Conservation (phyloP, 1,284 basidiomycete species). For the Cryptococcus hybrid region DNA sequence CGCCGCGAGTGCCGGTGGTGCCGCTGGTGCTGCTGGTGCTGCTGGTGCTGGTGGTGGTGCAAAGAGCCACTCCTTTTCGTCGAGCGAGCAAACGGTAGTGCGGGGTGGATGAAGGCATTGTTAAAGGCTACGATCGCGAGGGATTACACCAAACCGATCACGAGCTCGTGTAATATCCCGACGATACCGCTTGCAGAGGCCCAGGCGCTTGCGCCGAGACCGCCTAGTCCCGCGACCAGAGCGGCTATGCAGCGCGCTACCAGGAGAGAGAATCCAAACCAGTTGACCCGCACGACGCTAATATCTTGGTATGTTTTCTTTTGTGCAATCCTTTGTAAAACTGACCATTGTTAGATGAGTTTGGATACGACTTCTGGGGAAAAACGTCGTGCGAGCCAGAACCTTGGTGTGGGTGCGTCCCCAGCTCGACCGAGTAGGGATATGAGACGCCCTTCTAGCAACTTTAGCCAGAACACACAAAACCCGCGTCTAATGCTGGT, state of each 20-base stretch:
- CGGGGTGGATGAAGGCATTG: conserved; percentile 99
- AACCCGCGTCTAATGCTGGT: not conserved
- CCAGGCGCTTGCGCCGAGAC: conserved; percentile 92
- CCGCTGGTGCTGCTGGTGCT: too few relatives aligned
- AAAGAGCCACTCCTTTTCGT: conserved; percentile 87
- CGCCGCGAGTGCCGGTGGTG: not conserved
- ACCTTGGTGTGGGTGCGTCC: conserved; percentile 9
- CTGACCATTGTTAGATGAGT: conserved; percentile 43
- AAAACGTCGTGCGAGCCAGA: conserved; percentile 15
- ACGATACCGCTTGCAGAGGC: conserved; percentile 94
- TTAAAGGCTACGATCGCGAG: conserved; percentile 98
- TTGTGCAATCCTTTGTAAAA: not conserved
- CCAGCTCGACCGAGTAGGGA: conserved; percentile 45
- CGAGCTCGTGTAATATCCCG: conserved; percentile 95
- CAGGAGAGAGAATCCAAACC: conserved; percentile 82
- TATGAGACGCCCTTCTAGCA: conserved; percentile 37
- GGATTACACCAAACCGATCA: conserved; percentile 87
- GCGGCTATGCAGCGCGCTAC: conserved; percentile 86
- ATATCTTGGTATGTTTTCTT: conserved; percentile 69
- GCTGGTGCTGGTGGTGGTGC: conserved; percentile 51
- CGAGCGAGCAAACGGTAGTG: conserved; percentile 76
- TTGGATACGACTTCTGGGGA: conserved; percentile 39
- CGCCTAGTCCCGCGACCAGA: conserved; percentile 85
- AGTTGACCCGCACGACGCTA: conserved; percentile 84
- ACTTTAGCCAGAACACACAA: conserved; percentile 5